Conservation (phyloP, 2,329 filamentous ascomycete species). For the Coniosporium tulheliwenetii region DNA sequence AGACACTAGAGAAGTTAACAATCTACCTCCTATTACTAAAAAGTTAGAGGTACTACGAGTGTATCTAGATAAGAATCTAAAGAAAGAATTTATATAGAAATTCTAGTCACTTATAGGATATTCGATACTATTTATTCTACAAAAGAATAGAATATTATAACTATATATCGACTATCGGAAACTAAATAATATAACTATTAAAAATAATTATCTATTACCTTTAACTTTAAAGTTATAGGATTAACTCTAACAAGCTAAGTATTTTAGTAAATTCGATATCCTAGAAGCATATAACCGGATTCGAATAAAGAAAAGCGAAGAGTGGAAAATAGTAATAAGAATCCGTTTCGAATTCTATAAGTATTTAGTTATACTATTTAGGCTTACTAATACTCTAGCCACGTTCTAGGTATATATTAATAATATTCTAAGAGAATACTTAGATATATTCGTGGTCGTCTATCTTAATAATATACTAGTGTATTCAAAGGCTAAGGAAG, state of each 20-base stretch:
- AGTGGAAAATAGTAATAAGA: constrained; percentile 18
- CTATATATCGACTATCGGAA: constrained; percentile 10
- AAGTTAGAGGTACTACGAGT: too few relatives aligned
- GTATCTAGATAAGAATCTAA: too few relatives aligned
- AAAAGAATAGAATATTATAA: constrained; percentile 7
- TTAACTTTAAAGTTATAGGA: constrained; percentile 10
- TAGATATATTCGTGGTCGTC: constrained; percentile 8
- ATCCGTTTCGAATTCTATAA: constrained; percentile 17
- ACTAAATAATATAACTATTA: constrained; percentile 13
- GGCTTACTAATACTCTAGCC: constrained; percentile 2
- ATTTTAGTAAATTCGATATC: constrained; percentile 11
- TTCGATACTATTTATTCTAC: constrained; percentile 10
- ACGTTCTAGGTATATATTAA: constrained; percentile 8
- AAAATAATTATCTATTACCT: constrained; percentile 12
- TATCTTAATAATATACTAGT: neutral
- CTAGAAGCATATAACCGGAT: constrained; percentile 14
- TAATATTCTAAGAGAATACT: constrained; percentile 5
- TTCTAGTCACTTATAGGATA: neutral
- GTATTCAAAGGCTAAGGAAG: neutral
- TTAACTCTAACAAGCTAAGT: constrained; percentile 5
- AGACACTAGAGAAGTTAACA: neutral
- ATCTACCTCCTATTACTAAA: constrained; percentile 1
- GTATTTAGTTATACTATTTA: constrained; percentile 17
- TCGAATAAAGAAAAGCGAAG: constrained; percentile 14
- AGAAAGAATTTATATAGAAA: too few relatives aligned